Base-by-base conservation (phyloP, 164 flowering plant species). In the Piper longum region DNA sequence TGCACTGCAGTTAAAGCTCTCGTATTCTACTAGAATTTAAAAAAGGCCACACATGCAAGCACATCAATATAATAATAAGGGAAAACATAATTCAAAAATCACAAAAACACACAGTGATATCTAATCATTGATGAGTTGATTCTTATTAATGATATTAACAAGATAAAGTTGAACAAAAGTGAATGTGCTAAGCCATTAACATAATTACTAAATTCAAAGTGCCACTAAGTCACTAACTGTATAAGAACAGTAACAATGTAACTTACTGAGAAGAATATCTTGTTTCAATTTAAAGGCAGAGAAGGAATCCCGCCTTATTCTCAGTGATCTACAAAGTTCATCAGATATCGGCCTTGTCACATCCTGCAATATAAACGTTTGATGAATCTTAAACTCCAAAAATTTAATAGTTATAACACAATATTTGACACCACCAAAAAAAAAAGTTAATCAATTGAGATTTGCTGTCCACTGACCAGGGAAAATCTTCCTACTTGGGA, bases 261-360 rank as follows among this genome's bases (percentile, higher is more conserved):
- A 77, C 97, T 81, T 81, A 90, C 99, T 84, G 64, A 85, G 83
- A 73, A 93, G 86, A 78, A 93, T 79, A 75, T 93, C 99, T 74
- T 87, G 96, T 79, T 85, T 90, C 78, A 83, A 45, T 76, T 85
- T 93, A 48, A 93, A 79, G 7, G 91, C 95, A 55, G 84, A 80
- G 72, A 88, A 87, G 45, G 83, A 88, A 74, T 73, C 69, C 56
- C 88, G 82, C 85, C 83, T 78, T 68, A 79, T 76, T 76, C 80
- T 79, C 43, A 90, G 84, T 62, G 82, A 73, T 77, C 67, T 69
- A 69, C 96, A 87, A 55, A 80, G 69, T 67, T 88, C 89, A 75
- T 90, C 96, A 41, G 79, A 73, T 51, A 93, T 76, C 61, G 97
- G 91, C 71, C 77, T 81, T 45, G 97, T 88, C 19, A 93, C 84